phyloP scores from a whole-genome alignment of 345 rosid genomes.

The Populus euphratica region DNA sequence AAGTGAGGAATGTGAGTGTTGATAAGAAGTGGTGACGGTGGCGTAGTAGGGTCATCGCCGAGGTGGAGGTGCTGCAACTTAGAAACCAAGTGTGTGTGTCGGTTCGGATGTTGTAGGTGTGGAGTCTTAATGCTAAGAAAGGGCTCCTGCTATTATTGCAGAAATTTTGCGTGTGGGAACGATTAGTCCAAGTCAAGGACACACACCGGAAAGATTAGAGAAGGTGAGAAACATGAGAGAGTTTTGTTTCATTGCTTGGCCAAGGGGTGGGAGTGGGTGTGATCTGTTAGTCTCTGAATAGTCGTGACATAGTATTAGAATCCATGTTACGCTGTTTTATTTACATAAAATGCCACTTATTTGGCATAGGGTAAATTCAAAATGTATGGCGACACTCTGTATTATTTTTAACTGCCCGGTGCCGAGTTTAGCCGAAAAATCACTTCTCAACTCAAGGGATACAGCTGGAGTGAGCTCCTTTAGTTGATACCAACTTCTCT shows the following conservation, averaged over 20 bases:
- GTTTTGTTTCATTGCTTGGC: slow-evolving; percentile 34
- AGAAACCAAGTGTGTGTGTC: not conserved
- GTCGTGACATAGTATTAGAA: slow-evolving; percentile 14
- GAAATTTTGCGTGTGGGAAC: not conserved
- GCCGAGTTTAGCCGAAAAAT: not conserved
- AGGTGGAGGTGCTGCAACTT: slow-evolving; percentile 15
- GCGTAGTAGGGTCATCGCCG: slow-evolving; percentile 48
- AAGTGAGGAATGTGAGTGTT: slow-evolving; percentile 43
- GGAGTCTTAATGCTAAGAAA: not conserved
- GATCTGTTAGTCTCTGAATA: slow-evolving; percentile 9
- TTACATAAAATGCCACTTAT: not conserved
- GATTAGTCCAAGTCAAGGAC: slow-evolving; percentile 40
- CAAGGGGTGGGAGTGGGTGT: slow-evolving; percentile 16
- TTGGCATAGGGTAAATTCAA: not conserved
- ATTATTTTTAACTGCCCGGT: not conserved
- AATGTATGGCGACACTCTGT: not conserved
- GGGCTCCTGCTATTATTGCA: slow-evolving; percentile 4
- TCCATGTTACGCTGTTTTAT: not conserved
- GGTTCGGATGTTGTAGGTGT: no score
- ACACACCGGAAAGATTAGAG: slow-evolving; percentile 12
- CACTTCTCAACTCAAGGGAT: not conserved
- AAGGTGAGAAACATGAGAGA: slow-evolving; percentile 10
- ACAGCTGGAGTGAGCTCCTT: not conserved
- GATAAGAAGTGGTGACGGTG: slow-evolving; percentile 35
- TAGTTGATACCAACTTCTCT: not conserved